phyloP scores from a whole-genome alignment of 306 rosid species.

The Cajanus cajan region DNA sequence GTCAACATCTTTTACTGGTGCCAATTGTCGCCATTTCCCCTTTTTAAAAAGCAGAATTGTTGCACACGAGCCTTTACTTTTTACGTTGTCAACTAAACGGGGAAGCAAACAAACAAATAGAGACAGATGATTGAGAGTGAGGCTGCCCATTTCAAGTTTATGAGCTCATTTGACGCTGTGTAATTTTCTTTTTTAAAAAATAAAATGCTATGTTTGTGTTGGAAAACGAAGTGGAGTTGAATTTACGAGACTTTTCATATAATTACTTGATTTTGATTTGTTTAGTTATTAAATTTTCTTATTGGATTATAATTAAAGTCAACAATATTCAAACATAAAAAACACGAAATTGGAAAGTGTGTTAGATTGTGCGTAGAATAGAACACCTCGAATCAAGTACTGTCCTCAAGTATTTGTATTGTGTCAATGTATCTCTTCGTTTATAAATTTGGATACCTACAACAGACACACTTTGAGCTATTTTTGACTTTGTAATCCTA shows the following conservation, averaged over 20 bases:
- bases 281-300: background rate
- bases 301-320: background rate
- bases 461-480: background rate
- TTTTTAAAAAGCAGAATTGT: background rate
- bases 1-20: background rate
- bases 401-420: background rate
- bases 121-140: background rate
- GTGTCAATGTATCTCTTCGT: background rate
- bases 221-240: too few relatives aligned
- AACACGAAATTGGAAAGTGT: background rate
- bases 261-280: background rate
- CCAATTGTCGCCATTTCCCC: background rate
- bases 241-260: background rate
- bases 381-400: background rate
- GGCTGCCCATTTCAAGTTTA: background rate
- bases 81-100: background rate
- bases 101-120: background rate
- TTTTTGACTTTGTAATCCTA: background rate
- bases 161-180: background rate
- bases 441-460: background rate
- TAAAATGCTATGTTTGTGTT: too few relatives aligned
- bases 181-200: too few relatives aligned
- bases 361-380: background rate
- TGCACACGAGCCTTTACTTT: background rate
- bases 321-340: background rate